These are phyloP conservation scores for Sequoiadendron giganteum DNA, from an alignment of 75 land plant genomes.

Conservation along the genomic window DNA sequence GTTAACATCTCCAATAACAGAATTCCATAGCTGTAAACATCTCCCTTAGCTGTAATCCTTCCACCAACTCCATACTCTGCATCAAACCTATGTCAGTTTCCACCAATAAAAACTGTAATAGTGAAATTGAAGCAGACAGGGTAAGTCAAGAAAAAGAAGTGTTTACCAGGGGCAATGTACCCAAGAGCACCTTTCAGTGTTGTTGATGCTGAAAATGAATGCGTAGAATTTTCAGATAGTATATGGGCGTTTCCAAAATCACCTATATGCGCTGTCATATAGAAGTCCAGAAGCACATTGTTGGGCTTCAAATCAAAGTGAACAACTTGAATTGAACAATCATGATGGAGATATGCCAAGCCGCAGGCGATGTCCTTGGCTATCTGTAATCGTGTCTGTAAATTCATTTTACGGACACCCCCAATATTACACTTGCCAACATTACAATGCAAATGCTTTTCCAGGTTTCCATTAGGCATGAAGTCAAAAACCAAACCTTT, in stretches of 20 bases:
- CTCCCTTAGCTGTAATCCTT: neutral
- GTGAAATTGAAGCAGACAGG: too few species aligned
- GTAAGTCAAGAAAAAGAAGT: neutral
- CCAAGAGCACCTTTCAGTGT: slow-evolving; percentile 17
- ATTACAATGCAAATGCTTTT: neutral
- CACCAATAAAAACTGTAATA: neutral
- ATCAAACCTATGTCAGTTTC: neutral
- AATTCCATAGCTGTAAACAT: slow-evolving; percentile 13
- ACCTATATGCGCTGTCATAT: slow-evolving; percentile 19
- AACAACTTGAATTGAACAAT: neutral
- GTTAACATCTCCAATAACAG: slow-evolving; percentile 7
- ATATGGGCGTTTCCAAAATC: slow-evolving; percentile 26
- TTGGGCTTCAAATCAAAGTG: slow-evolving; percentile 32
- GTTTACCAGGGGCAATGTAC: slow-evolving; percentile 19
- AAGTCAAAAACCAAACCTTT: neutral
- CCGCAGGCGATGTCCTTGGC: slow-evolving; percentile 18
- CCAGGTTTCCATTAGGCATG: neutral
- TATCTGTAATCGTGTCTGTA: slow-evolving; percentile 9
- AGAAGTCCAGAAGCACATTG: slow-evolving; percentile 19
- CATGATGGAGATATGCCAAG: slow-evolving; percentile 18
- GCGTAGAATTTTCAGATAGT: neutral
- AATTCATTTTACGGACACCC: neutral
- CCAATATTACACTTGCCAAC: neutral
- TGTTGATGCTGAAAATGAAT: neutral
- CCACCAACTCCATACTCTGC: slow-evolving; percentile 9